Evolutionary conservation across 225 moss, liverwort and hornwort genomes (phyloP), one percentile per base, ranked within the genome.

Genomic region (Thuidium tamariscinum): DNA sequence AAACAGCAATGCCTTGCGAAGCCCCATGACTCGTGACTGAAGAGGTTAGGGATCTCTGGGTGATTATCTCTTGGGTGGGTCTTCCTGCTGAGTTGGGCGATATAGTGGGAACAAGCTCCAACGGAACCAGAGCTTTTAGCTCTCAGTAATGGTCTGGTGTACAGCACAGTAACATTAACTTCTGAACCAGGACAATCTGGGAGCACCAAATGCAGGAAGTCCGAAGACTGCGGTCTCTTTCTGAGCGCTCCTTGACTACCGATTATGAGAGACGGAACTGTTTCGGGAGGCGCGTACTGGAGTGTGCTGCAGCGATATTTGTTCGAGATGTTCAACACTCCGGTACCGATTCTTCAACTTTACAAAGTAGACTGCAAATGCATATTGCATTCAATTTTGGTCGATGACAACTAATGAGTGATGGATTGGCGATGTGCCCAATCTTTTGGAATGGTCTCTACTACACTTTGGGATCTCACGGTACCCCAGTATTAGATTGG

Each of bases 1-100:
- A 88, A 95, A 86, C 74, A 94, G 95, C 81, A 95, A 96, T 80
- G 94, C 96, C 54, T 88, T 98, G 30, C 95, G 95, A 46, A 96
- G 96, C 88, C 95, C 96, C 29, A 90, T 96, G 49, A 95, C 96
- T 85, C 95, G 96, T 89, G 97, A 97, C 93, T 97, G 91, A 91
- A 67, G 79, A 62, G 29, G 36, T 51, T 54, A 54, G 67, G 52
- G 20, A 37, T 82, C 52, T 9, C 34, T 39, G 60, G 10, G 64
- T 64, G 41, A 62, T 60, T 54, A 64, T 37, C 63, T 39, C 29
- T 20, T 37, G 37, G 59, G 41, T 61, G 74, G 54, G 39, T 70
- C 57, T 79, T 26, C 22, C 29, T 48, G 70, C 64, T 70, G 83
- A 62, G 74, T 74, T 54, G 62, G 48, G 69, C 65, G 44, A 51